Evolutionary conservation across 148 eudicot species (phyloP).

Genomic region (Diospyros lotus): DNA sequence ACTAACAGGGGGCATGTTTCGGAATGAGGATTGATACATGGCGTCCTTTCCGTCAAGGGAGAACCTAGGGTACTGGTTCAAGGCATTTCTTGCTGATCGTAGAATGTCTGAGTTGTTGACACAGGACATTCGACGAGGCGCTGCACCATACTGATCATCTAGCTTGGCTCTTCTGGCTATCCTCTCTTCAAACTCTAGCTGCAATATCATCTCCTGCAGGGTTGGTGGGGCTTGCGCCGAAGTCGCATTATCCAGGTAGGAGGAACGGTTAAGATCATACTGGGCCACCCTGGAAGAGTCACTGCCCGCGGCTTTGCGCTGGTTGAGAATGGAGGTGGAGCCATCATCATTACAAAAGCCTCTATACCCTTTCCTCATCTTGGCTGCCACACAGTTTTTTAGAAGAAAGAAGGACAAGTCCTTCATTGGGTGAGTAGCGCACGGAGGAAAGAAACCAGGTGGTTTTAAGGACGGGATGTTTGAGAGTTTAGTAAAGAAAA

Average conservation of each 20-base stretch:
- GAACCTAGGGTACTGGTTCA: conserved; percentile 87
- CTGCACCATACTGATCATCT: conserved; percentile 18
- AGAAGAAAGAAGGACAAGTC: conserved; percentile 66
- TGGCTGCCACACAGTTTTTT: conserved; percentile 57
- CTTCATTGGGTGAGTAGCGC: conserved; percentile 35
- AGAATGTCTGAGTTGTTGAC: conserved; percentile 85
- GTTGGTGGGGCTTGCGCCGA: conserved; percentile 49
- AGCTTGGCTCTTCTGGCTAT: conserved; percentile 47
- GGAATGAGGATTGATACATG: conserved; percentile 70
- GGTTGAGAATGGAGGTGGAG: conserved; percentile 70
- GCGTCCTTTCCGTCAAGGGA: conserved; percentile 90
- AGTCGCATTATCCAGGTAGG: conserved; percentile 14
- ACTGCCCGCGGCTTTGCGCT: conserved; percentile 19
- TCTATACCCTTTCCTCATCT: conserved; percentile 60
- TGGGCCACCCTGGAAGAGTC: conserved; percentile 8
- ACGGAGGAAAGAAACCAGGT: not conserved
- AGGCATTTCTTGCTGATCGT: conserved; percentile 67
- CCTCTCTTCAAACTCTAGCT: conserved; percentile 72
- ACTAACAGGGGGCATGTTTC: conserved; percentile 15
- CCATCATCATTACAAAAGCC: conserved; percentile 53
- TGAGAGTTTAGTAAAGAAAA: conserved; percentile 5
- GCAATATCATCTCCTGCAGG: conserved; percentile 82
- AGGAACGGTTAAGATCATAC: conserved; percentile 7
- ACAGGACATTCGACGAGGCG: conserved; percentile 76
- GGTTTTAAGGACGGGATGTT: conserved; percentile 1